Conservation (phyloP, 225 moss, liverwort and hornwort species). For the Polytrichum formosum region DNA sequence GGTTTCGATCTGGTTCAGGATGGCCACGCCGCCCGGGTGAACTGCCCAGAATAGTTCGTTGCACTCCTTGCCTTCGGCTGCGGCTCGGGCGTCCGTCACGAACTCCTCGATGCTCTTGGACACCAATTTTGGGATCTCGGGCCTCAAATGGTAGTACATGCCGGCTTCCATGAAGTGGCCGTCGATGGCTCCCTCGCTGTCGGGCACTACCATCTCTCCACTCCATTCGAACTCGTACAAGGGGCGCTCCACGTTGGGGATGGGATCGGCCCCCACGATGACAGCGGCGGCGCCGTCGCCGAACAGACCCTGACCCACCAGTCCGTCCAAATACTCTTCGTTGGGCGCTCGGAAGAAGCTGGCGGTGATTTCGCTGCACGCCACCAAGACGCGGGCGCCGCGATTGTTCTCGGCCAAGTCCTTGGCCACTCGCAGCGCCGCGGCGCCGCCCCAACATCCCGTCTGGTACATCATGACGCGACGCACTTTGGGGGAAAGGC, state of each 20-base stretch:
- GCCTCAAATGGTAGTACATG: conserved; percentile 21
- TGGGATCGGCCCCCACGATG: conserved; percentile 48
- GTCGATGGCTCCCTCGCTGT: conserved; percentile 53
- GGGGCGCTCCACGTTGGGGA: conserved; percentile 22
- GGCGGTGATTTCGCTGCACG: conserved; percentile 11
- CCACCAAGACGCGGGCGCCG: conserved; percentile 16
- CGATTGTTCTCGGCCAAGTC: conserved; percentile 28
- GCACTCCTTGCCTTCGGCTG: conserved; percentile 19
- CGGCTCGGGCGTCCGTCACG: conserved; percentile 14
- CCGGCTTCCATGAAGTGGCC: conserved; percentile 49
- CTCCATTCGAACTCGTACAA: conserved; percentile 48
- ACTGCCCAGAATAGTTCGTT: conserved; percentile 36
- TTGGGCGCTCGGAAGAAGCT: conserved; percentile 53
- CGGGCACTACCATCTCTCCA: conserved; percentile 42
- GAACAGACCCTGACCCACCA: conserved; percentile 50
- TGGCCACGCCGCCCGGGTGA: conserved; percentile 24
- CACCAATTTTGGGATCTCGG: conserved; percentile 9
- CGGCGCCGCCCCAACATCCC: conserved; percentile 46
- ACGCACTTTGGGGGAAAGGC: background rate
- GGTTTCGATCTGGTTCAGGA: conserved; percentile 21
- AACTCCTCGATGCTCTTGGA: conserved; percentile 14
- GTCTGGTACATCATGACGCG: conserved; percentile 15
- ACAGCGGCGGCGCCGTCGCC: conserved; percentile 54
- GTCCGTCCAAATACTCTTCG: conserved; percentile 52
- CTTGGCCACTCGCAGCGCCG: conserved; percentile 41